Base-by-base conservation (phyloP, 2,329 filamentous ascomycete genomes). In the Trichoderma atrobrunneum region DNA sequence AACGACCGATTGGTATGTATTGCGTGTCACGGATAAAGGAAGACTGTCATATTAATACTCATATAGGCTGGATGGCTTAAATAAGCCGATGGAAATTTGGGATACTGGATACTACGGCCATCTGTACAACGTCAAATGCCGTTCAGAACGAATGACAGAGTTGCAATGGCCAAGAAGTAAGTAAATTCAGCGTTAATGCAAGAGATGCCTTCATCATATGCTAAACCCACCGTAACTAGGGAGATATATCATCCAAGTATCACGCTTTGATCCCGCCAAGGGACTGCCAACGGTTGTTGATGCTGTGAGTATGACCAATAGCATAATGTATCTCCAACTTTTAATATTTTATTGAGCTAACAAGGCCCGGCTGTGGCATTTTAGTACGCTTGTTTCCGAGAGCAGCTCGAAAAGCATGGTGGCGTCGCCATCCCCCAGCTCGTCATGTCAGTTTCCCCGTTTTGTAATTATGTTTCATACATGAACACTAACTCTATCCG, bases 231-330 rank as follows among this genome's bases (percentile, higher is more conserved):
- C 7, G 28, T 30, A 30, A 30, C 21, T 51, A 80, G 87, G 91
- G 75, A 87, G 90, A 78, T 96, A 94, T 80, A 93, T 96, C 76
- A 87, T 92, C 7, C 93, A 96, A 79, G 89, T 95, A 30, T 92
- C 93, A 1, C 91, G 93, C 24, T 96, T 96, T 78, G 93, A 96
- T 75, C 93, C 93, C 0, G 90, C 92, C 61, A 96, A 95, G 82
- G 93, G 93, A 10, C 94, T 95, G 56, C 89, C 91, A 0, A 91
- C 93, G 66, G 91, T 94, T 8, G 87, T 96, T 71, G 89, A 92
- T 74, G 88, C 91, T 24, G 48, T 54, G 11, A 54, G 48, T 54
- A 24, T 54, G 21, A 54, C 48, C 48, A 54, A 21, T 21, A 24
- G 11, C 48, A 21, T 51, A 12, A 12, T 6, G 0, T 6, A n/a